Evolutionary conservation across 805 yeast genomes (phyloP).

Genomic region (Kuraishia piskuri): DNA sequence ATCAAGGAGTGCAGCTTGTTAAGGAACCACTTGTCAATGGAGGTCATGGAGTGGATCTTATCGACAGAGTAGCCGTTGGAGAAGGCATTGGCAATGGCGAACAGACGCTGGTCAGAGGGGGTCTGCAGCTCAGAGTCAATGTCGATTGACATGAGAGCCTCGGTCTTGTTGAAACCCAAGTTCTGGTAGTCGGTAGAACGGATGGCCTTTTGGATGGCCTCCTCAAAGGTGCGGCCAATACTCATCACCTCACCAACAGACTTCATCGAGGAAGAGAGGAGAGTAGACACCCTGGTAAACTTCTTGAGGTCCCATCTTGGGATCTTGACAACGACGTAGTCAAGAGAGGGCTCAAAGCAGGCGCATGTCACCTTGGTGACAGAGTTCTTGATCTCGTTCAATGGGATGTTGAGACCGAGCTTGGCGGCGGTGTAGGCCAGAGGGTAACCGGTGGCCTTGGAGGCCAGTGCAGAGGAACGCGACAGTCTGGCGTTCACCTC

Average conservation of each 20-base stretch:
- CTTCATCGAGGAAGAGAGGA: slow-evolving; percentile 90
- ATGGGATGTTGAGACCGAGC: slow-evolving; percentile 85
- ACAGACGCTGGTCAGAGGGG: slow-evolving; percentile 95
- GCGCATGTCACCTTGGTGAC: slow-evolving; percentile 93
- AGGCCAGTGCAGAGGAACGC: slow-evolving; percentile 97
- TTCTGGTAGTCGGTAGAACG: slow-evolving; percentile 94
- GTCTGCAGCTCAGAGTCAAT: slow-evolving; percentile 90
- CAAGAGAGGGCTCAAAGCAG: slow-evolving; percentile 95
- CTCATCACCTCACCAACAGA: slow-evolving; percentile 99
- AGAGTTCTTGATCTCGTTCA: slow-evolving; percentile 85
- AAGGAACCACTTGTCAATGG: slow-evolving; percentile 94
- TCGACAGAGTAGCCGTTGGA: slow-evolving; percentile 85
- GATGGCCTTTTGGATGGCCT: slow-evolving; percentile 95
- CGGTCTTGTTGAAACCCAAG: slow-evolving; percentile 83
- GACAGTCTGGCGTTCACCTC: slow-evolving; percentile 98
- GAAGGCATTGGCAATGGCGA: slow-evolving; percentile 94
- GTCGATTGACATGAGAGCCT: slow-evolving; percentile 82
- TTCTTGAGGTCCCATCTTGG: slow-evolving; percentile 99
- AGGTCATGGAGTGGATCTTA: slow-evolving; percentile 82
- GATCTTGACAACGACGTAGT: slow-evolving; percentile 93
- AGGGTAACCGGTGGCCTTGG: slow-evolving; percentile 98
- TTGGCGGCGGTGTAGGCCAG: slow-evolving; percentile 97
- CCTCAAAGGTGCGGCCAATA: slow-evolving; percentile 95
- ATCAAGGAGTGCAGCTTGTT: slow-evolving; percentile 74
- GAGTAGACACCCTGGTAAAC: slow-evolving; percentile 84